Percentiles rank a stretch among this genome's conserved stretches.
These are phyloP conservation scores for Veloboletus limbatus DNA, from an alignment of 1,284 basidiomycete species.

Conservation along the genomic window DNA sequence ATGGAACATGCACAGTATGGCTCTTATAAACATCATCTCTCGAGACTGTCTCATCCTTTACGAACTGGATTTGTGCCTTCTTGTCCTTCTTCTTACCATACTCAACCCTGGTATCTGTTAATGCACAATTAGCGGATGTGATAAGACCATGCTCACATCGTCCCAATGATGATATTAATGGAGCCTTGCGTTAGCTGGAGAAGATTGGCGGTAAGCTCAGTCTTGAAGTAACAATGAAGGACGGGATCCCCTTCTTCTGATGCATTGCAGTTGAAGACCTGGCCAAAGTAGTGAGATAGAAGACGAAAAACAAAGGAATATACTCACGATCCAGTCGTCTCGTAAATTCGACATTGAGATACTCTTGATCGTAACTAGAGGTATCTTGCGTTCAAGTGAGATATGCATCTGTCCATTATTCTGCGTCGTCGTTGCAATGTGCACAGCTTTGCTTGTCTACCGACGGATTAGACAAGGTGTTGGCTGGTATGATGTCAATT, in stretches of 20 bases:
- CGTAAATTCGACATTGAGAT: slow-evolving; percentile 86
- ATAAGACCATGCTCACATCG: slow-evolving; percentile 53
- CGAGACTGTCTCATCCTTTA: slow-evolving; percentile 86
- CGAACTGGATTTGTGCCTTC: slow-evolving; percentile 81
- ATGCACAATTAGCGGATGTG: slow-evolving; percentile 5
- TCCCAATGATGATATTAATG: slow-evolving; percentile 71
- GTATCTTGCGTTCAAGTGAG: slow-evolving; percentile 84
- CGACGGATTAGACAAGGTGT: slow-evolving; percentile 3
- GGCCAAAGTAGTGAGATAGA: slow-evolving; percentile 3
- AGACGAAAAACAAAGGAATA: neutral
- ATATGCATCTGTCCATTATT: slow-evolving; percentile 65
- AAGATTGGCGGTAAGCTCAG: slow-evolving; percentile 85
- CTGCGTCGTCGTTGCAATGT: slow-evolving; percentile 73
- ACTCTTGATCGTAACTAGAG: slow-evolving; percentile 81
- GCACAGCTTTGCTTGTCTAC: slow-evolving; percentile 86
- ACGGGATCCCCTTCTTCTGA: slow-evolving; percentile 96
- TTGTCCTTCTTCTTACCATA: slow-evolving; percentile 99
- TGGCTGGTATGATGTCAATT: slow-evolving; percentile 13
- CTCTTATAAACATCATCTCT: slow-evolving; percentile 93
- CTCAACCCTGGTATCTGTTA: slow-evolving; percentile 56
- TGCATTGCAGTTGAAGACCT: slow-evolving; percentile 69
- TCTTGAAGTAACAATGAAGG: slow-evolving; percentile 93
- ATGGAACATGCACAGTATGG: slow-evolving; percentile 83
- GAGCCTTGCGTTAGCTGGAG: slow-evolving; percentile 79
- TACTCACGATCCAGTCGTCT: slow-evolving; percentile 90